Base-by-base conservation (phyloP, 495 filamentous ascomycete genomes). In the Aspergillus kassunensis region DNA sequence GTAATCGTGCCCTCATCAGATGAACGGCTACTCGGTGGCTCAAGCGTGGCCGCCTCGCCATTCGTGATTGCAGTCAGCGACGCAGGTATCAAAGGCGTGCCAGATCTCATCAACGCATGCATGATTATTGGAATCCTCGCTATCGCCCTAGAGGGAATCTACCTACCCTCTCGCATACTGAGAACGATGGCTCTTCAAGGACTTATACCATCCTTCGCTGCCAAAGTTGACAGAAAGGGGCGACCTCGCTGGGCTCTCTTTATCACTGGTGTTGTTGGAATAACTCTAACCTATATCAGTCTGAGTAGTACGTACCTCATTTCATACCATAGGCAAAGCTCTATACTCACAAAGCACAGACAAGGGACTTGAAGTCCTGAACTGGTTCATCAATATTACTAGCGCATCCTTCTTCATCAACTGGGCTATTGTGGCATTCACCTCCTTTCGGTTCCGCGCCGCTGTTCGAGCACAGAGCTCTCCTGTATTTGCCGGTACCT, bases 381-480 rank as follows among this genome's bases (percentile, higher is more conserved):
- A 55, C 20, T 55, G 45, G 46, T 41, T 55, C 4, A 55, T 55
- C 23, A 18, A 39, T 4, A 55, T 55, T 21, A 50, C 53, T 20
- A 55, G 53, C 30, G 53, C 53, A 9, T 55, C 53, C 2, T 45
- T 55, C 30, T 55, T 55, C 37, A 50, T 43, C 53, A 55, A 55
- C 31, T 55, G 46, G 30, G 37, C 53, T n/a, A 55, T 55, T 12
- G 48, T 55, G 39, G 45, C 45, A 21, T 25, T 49, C 24, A 55
- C 53, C 37, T 44, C 44, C 15, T 70, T 56, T 27, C 60, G 59
- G 2, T 70, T 71, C 44, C 65, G 54, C 15, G 53, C 52, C 9
- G 63, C 55, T 4, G 42, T 70, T 24, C 57, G 57, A 11, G 65
- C 65, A 6, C 68, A 72, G 45, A 64, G 60, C 3, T 60, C 66